Evolutionary conservation across 441 rosid genomes (phyloP).

Genomic region (Geranium incanum): DNA sequence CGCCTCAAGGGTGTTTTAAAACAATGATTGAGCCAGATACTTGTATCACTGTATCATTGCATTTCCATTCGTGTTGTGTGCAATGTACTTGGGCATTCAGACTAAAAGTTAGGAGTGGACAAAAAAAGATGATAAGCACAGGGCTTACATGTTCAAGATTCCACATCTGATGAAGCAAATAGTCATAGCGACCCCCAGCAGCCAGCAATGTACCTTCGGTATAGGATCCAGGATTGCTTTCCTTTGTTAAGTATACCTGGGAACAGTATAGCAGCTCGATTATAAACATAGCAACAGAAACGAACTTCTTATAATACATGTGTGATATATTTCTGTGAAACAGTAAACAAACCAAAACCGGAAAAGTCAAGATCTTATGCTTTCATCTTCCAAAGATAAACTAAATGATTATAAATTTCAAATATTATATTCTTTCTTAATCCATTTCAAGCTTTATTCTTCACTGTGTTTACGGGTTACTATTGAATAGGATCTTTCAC

Average conservation of each 20-base stretch:
- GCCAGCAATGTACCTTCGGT: constrained; percentile 76
- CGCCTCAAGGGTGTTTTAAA: too few species aligned
- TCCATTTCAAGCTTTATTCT: not conserved
- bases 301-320: not conserved
- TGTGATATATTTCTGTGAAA: not conserved
- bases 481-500: not conserved
- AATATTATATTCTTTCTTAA: too few species aligned
- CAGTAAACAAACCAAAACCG: not conserved
- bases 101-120: not conserved
- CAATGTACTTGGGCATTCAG: not conserved
- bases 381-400: not conserved
- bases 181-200: constrained; percentile 89
- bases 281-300: not conserved
- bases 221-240: constrained; percentile 58
- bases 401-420: not conserved
- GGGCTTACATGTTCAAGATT: constrained; percentile 55
- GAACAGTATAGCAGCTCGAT: constrained; percentile 6
- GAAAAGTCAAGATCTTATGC: not conserved
- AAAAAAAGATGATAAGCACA: constrained; percentile 20
- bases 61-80: not conserved
- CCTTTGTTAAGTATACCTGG: constrained; percentile 66
- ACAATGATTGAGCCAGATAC: too few species aligned
- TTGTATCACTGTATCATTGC: not conserved
- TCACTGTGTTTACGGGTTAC: not conserved
- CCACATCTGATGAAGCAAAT: constrained; percentile 74